Evolutionary conservation across 441 rosid species (phyloP), one percentile per base, ranked within the genome.

Genomic region (Cnidoscolus chayamansa): DNA sequence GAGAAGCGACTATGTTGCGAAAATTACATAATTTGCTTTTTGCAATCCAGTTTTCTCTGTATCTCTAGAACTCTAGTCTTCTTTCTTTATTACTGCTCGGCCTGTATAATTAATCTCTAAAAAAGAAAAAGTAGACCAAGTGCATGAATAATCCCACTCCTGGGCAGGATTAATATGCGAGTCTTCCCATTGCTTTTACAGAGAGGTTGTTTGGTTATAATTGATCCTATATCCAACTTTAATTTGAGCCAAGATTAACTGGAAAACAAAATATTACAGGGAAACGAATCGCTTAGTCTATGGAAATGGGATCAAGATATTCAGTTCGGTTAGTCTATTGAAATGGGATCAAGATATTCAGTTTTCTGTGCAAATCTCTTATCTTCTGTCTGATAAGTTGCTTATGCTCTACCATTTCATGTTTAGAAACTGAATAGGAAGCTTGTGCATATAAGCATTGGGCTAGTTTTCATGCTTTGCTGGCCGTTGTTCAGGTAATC

Each of bases 401-500:
- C 76, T 76, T 72, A 71, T 66, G 37, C 25, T 48, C 62, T 43
- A 17, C 74, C 19, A 54, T 72, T 70, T 78, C 63, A 79, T 77
- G 72, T 82, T 72, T 76, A 86, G 97, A 90, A 90, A 74, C 80
- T 89, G 80, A 86, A 88, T 56, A 77, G 98, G 89, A 93, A 91
- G 93, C 87, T 93, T 72, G 97, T 91, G 64, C 99, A 94, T 79
- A 81, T 87, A 51, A 90, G 89, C 72, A 81, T 92, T n/a, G 97
- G 97, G 67, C 82, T 88, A 67, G 85, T 77, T 63, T 90, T 90
- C 83, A 89, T 92, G 93, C 96, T 92, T 72, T 92, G 96, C 81
- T 92, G 98, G 98, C 97, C 94, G 4, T 51, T 92, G 62, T 90
- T 87, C 94, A 89, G 93, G 97, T 89, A 84, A 81, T 78, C 20